Evolutionary conservation across 1,284 basidiomycete species (phyloP), one percentile per base, ranked within the genome.

Genomic region (Puccinia hordei): DNA sequence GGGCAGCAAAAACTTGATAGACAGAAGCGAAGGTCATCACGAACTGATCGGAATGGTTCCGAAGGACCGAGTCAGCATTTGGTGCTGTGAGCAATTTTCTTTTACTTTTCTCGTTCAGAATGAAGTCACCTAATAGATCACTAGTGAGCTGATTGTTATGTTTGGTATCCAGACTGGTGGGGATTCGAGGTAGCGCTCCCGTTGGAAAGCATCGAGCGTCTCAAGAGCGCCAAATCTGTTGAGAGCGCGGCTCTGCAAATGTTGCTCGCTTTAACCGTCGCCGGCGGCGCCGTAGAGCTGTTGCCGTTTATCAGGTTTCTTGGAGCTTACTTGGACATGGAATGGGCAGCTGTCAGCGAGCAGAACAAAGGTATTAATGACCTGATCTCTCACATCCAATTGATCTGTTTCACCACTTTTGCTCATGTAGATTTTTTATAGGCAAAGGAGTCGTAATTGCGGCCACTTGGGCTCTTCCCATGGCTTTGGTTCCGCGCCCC

Each of bases 141-240:
- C n/a, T 22, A n/a, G 19, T 35, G 35, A 63, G 24, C 61, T 35
- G 19, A 33, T 63, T 63, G 9, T 19, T 35, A 5, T 5, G 17
- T 8, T 17, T 66, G 38, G 33, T 44, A n/a, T 69, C 27, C 35
- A 77, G 75, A 82, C 68, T 83, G 83, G 83, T 84, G 84, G 84
- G 84, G 84, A 4, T 84, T 81, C 72, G 83, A 84, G 75, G 66
- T 84, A 12, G 61, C 78, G 3, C 57, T 84, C 10, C 84, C 84
- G 1, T 81, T 82, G 0, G 68, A 82, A 0, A 78, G 75, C 6
- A 53, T 84, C 24, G 55, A 33, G 0, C 61, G 73, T 22, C 78
- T 84, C 19, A 65, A 77, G 2, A 61, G 55, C 1, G 81, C 80
- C 2, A 80, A 81, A 17, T 82, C 81, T 0, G 81, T 83, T 8